Base-by-base conservation (phyloP, 305 asterid species). In the Plantago lanceolata region DNA sequence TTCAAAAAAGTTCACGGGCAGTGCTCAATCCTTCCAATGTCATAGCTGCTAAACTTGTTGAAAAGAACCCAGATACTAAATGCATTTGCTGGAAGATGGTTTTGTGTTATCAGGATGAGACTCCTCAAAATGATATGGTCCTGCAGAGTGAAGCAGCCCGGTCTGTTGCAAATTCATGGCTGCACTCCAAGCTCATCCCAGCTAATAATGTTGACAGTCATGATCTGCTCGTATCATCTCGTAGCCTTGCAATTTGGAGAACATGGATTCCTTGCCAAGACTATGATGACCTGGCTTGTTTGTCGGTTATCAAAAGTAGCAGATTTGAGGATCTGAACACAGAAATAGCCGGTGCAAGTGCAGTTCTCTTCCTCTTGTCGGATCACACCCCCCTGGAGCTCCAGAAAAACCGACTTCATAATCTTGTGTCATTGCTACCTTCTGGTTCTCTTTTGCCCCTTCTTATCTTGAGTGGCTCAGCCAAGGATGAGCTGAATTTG, bases 11-110 rank as follows among this genome's bases (percentile, higher is more conserved):
- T 74, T 88, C 89, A 43, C 77, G 84, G 85, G 82, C 95, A 12
- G 79, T 80, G 74, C 73, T 94, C 75, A 90, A 94, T 73, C 94
- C 90, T 62, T 86, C 96, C 37, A 84, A 86, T 18, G 84, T 86
- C 58, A 83, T 90, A 57, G 94, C 90, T 54, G 49, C 89, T 73
- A 75, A 69, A 71, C 93, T 94, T 40, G 37, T 68, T 57, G 82
- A 57, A 61, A 83, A 76, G 61, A 89, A 84, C 60, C 86, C 86
- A 47, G 77, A 81, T 70, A 75, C 85, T 63, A 81, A 84, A 73
- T 90, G 94, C 78, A 79, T 94, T 71, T 94, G 99, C 82, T 94
- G 96, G 97, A 94, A 94, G 79, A 58, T 94, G 61, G 73, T 88
- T 52, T 40, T 94, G 51, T 84, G 84, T 72, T 80, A 86, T 63